A percentile compares a stretch with the other conserved stretches of the same genome.
Conservation (phyloP, 176 grass and related monocot genomes). For the Ananas comosus region DNA sequence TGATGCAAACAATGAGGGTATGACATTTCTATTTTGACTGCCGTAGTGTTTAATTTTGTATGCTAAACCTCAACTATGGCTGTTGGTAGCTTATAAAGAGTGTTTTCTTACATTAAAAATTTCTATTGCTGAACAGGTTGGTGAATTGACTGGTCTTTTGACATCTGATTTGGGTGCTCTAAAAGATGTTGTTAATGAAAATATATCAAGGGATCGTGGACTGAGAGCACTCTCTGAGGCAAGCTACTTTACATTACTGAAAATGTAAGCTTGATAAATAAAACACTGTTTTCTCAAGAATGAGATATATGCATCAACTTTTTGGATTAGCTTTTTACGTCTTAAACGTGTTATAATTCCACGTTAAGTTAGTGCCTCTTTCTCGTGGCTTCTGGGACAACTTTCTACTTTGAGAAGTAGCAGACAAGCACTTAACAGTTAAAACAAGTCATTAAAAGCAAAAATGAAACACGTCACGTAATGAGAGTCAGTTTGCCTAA, state of each 20-base stretch:
- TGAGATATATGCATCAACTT: constrained; percentile 2
- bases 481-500: too few species aligned
- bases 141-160: constrained; percentile 91
- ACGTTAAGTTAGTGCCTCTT: too few species aligned
- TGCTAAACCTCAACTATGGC: background rate
- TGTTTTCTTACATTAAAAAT: constrained; percentile 2
- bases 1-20: background rate
- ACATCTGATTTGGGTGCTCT: constrained; percentile 89
- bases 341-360: background rate
- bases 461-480: too few species aligned
- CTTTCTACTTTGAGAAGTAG: too few species aligned
- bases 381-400: too few species aligned
- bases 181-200: constrained; percentile 80
- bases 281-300: constrained; percentile 11
- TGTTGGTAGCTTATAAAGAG: background rate
- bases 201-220: constrained; percentile 96
- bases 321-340: constrained; percentile 9
- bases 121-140: constrained; percentile 52
- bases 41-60: background rate
- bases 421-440: too few species aligned
- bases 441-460: too few species aligned
- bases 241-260: constrained; percentile 57
- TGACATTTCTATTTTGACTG: too few species aligned
- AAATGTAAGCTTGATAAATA: constrained; percentile 49
- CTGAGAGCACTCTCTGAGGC: constrained; percentile 93